Evolutionary conservation across 257 asterid genomes (phyloP), one percentile per base, ranked within the genome.

Genomic region (Solanum dulcamara): DNA sequence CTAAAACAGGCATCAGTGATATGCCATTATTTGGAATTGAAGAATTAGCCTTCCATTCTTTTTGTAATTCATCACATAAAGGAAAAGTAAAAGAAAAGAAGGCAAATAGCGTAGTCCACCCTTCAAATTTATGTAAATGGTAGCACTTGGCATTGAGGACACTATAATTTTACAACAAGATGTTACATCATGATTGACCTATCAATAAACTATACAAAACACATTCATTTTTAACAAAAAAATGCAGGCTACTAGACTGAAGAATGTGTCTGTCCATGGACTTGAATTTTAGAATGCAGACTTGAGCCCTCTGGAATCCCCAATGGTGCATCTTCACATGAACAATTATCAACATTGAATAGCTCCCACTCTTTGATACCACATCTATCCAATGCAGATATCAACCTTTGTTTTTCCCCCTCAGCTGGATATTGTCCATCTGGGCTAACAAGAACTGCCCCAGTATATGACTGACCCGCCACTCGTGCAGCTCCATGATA

Each of bases 401-500:
- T 75, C 84, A 96, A 42, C 74, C 94, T 91, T 71, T 24, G 46
- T 4, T 86, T 87, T 85, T 89, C 87, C 20, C 86, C 67, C 88
- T 90, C 87, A 22, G 77, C 86, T 15, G 99, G 99, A 83, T 88
- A 93, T 20, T 32, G 50, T 30, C 99, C 98, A 24, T 90, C 90
- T 4, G 93, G 94, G 87, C 97, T 95, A 14, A 93, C 98, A 32
- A 96, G 97, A 5, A 94, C 94, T 0, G 98, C 99, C 86, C 99
- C 98, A 0, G 97, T 92, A 81, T 96, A 95, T 22, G 98, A 92
- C 84, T 94, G 99, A 40, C 99, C 98, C 0, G 98, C 98, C 11
- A 91, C 98, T 59, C 98, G 91, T 38, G 98, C 98, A 11, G 96
- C 98, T 22, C 99, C 98, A 66, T 91, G 95, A 88, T 94, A 96